Base-by-base conservation (phyloP, 495 filamentous ascomycete genomes). In the Aspergillus olivimuriae region DNA sequence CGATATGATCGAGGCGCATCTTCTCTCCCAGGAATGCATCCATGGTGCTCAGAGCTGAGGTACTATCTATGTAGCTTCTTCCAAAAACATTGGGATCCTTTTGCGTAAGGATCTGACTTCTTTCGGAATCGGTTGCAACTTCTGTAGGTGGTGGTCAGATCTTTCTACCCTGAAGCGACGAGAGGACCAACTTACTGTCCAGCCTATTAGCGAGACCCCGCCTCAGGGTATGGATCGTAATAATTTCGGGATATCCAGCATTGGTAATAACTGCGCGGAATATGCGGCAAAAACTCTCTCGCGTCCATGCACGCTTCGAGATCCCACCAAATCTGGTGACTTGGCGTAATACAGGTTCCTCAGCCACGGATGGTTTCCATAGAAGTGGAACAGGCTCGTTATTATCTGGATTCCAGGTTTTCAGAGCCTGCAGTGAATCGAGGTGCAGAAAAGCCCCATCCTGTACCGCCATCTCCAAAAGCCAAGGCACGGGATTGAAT, bases 21-120 rank as follows among this genome's bases (percentile, higher is more conserved):
- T 5, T 28, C 24, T 28, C 24, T 5, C 11, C 24, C 24, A 28
- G 24, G 11, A 28, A 28, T 28, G 11, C 11, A 28, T 28, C 24
- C 24, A 28, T 28, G 24, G 6, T 45, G 21, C 23, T 45, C 2
- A 45, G 43, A 17, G 43, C 34, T 35, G 43, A 45, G 34, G 43
- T 45, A 20, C 43, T 45, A 17, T 38, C 43, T 28, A 45, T 45
- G 14, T 45, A 45, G 43, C 43, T 38, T 45, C 43, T 45, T 45
- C 34, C 22, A 38, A 45, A 45, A 10, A 45, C 20, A 45, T 45
- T 45, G 2, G 6, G 21, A 45, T 45, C 43, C 16, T 45, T 45
- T 17, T 45, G 43, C 16, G 34, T 45, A 38, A 45, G 43, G 19
- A 45, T 32, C 18, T 45, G 43, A 22, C 43, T 45, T 32, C 43